A percentile compares a stretch with the other conserved stretches of the same genome.
These are phyloP conservation scores for Vaccinium macrocarpon DNA, from an alignment of 148 eudicot genomes.

Conservation along the genomic window DNA sequence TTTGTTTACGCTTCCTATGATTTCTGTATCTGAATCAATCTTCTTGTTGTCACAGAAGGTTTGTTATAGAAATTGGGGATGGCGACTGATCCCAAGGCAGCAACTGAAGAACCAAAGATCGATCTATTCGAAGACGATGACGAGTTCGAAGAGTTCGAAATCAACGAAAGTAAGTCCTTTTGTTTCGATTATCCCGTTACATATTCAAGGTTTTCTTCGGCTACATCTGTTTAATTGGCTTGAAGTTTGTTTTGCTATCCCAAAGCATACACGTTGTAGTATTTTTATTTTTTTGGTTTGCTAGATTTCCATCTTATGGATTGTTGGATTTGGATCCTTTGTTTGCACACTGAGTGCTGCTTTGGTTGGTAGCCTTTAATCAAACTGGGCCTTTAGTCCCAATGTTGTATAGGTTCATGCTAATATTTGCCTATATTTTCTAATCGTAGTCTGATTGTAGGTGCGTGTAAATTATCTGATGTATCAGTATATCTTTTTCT, in stretches of 20 bases:
- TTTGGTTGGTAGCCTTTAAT: too few species aligned
- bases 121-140: conserved; percentile 86
- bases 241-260: not conserved
- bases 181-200: not conserved
- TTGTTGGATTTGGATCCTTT: too few species aligned
- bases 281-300: not conserved
- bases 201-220: not conserved
- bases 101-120: conserved; percentile 65
- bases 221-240: not conserved
- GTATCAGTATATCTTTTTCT: too few species aligned
- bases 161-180: conserved; percentile 48
- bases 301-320: too few species aligned
- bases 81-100: conserved; percentile 51
- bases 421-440: too few species aligned
- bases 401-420: too few species aligned
- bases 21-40: not conserved
- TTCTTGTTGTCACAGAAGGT: not conserved
- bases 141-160: conserved; percentile 81
- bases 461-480: too few species aligned
- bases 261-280: not conserved
- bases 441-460: too few species aligned
- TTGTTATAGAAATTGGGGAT: conserved; percentile 14
- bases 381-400: too few species aligned
- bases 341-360: too few species aligned
- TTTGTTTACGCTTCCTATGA: not conserved